Evolutionary conservation across 495 filamentous ascomycete species (phyloP), one percentile per base, ranked within the genome.

Genomic region (Cercophora sp.): DNA sequence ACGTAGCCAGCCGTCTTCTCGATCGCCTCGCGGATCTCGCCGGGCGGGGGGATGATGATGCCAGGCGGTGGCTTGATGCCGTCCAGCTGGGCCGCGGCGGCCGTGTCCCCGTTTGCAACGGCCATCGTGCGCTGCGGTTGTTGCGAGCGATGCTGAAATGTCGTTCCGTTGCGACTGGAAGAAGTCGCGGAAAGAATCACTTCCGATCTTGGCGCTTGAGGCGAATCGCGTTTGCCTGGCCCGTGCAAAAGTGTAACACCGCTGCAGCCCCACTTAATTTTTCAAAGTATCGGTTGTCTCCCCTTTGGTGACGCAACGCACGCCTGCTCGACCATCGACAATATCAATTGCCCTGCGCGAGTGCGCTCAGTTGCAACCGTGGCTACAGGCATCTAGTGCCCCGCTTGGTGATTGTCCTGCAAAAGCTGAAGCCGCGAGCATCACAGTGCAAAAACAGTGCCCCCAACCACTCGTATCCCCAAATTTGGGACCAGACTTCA

Each of bases 1-100:
- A 96, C 90, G 65, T 92, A 96, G 16, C 91, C 91, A 26, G 92
- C 91, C n/a, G 92, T 96, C 71, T 95, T 96, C 68, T 96, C 92
- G 60, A 96, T 84, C 56, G 92, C 72, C 53, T 73, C 75, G 26
- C 69, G 69, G 65, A 93, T 87, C 66, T 90, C 86, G 65, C 81
- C 64, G 13, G 67, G 84, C 0, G 91, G 91, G 25, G 91, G 91
- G 48, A 96, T 76, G 29, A 96, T 86, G 48, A 93, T 76, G 54
- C 90, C 92, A 43, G 83, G 76, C 3, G 91, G 91, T 22, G 89
- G 82, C 68, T 89, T 90, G 68, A 79, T 81, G 37, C 70, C 65
- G 39, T 78, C 76, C 31, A 81, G 69, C 51, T 58, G 65, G 3
- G 74, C 76, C 10, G 73, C 69, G 15, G 67, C 65, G 3, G 70